A percentile compares a stretch with the other conserved stretches of the same genome.
phyloP scores from a whole-genome alignment of 2,329 filamentous ascomycete genomes.

The Sporothrix variecibatus region DNA sequence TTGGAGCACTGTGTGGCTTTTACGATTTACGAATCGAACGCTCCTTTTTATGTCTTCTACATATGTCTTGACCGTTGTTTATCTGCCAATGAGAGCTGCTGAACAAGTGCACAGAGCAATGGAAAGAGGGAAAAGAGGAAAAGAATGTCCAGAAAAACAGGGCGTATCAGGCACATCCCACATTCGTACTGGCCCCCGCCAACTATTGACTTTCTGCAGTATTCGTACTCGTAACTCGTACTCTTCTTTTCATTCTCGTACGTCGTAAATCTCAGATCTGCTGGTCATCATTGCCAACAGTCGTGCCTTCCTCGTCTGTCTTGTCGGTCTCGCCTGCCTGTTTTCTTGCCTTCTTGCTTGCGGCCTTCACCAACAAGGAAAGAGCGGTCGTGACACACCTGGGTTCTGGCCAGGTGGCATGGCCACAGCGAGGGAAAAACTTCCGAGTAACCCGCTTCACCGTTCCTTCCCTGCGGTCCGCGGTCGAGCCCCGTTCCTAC shows the following conservation, averaged over 20 bases:
- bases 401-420: background rate
- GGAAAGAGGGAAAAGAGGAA: background rate
- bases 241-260: background rate
- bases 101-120: background rate
- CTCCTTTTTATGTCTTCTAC: background rate
- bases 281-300: background rate
- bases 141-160: background rate
- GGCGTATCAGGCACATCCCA: background rate
- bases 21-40: background rate
- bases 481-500: background rate
- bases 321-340: background rate
- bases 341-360: no score
- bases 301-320: background rate
- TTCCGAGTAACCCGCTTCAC: slow-evolving; percentile 11
- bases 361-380: background rate
- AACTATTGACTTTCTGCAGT: background rate
- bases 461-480: slow-evolving; percentile 11
- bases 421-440: background rate
- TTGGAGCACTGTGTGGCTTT: background rate
- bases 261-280: background rate
- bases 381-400: slow-evolving; percentile 12
- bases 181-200: background rate
- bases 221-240: slow-evolving; percentile 1
- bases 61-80: background rate
- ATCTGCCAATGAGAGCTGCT: background rate